A percentile compares a stretch with the other conserved stretches of the same genome.
These are phyloP conservation scores for Talaromyces sp. DNA, from an alignment of 2,329 filamentous ascomycete genomes.

Conservation along the genomic window DNA sequence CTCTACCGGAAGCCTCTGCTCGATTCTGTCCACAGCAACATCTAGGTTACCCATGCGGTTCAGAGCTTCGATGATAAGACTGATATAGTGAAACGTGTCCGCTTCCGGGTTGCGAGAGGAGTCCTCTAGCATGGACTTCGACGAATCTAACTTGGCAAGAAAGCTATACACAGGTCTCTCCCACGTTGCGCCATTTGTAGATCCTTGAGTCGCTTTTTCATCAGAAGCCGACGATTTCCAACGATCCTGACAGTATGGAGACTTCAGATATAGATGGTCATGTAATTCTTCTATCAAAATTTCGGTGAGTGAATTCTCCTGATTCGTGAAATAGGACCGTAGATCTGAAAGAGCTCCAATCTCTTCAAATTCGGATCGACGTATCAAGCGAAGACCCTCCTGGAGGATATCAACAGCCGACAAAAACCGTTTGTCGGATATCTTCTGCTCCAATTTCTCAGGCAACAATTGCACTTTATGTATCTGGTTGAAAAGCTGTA, in stretches of 20 bases:
- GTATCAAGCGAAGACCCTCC: slow-evolving; percentile 76
- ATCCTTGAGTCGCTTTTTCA: slow-evolving; percentile 25
- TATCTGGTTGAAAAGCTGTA: slow-evolving; percentile 77
- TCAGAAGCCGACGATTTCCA: slow-evolving; percentile 70
- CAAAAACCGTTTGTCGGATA: slow-evolving; percentile 93
- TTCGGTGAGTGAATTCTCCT: slow-evolving; percentile 87
- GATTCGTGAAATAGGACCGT: slow-evolving; percentile 83
- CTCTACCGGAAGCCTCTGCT: slow-evolving; percentile 89
- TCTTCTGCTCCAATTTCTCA: slow-evolving; percentile 86
- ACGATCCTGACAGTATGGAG: slow-evolving; percentile 91
- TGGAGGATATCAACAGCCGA: slow-evolving; percentile 90
- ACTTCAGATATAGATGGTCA: slow-evolving; percentile 95
- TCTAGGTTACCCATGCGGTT: slow-evolving; percentile 87
- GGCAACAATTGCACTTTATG: slow-evolving; percentile 87
- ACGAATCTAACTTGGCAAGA: slow-evolving; percentile 55
- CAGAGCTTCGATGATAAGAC: slow-evolving; percentile 79
- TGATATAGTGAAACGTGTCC: slow-evolving; percentile 91
- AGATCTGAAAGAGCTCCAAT: slow-evolving; percentile 87
- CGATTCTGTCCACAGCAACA: slow-evolving; percentile 80
- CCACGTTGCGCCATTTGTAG: slow-evolving; percentile 40
- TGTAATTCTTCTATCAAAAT: slow-evolving; percentile 97
- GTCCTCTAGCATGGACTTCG: slow-evolving; percentile 69
- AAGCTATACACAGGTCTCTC: slow-evolving; percentile 57
- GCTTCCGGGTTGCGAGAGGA: slow-evolving; percentile 89
- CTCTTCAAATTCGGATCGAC: slow-evolving; percentile 82